phyloP scores from a whole-genome alignment of 2,329 filamentous ascomycete genomes.

The Sporothrix humicola region DNA sequence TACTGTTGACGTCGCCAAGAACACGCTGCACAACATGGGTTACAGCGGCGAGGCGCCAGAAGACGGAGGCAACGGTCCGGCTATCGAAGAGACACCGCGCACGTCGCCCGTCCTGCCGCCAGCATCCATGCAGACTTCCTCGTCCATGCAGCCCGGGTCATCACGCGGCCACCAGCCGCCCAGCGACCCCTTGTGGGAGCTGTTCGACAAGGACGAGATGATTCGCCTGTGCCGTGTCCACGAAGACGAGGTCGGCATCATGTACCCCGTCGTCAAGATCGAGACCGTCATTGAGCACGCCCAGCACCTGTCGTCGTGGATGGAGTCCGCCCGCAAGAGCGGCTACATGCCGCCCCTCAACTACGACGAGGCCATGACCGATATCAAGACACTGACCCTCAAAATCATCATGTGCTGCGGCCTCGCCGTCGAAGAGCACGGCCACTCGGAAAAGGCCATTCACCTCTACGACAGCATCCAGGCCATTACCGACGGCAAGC shows the following conservation, averaged over 20 bases:
- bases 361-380: constrained; percentile 50
- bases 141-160: constrained; percentile 37
- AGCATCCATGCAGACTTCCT: constrained; percentile 47
- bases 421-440: constrained; percentile 77
- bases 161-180: constrained; percentile 29
- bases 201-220: constrained; percentile 76
- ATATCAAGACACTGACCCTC: constrained; percentile 62
- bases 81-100: constrained; percentile 43
- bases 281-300: constrained; percentile 73
- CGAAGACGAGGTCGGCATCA: constrained; percentile 87
- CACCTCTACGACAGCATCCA: constrained; percentile 79
- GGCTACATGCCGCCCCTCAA: constrained; percentile 43
- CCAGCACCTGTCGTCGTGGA: constrained; percentile 71
- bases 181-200: constrained; percentile 77
- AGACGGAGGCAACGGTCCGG: constrained; percentile 55
- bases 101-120: constrained; percentile 46
- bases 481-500: constrained; percentile 68
- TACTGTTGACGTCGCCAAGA: constrained; percentile 84
- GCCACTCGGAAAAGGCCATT: constrained; percentile 75
- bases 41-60: constrained; percentile 70
- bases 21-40: constrained; percentile 86
- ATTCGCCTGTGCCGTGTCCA: constrained; percentile 78
- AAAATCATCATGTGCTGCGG: constrained; percentile 85
- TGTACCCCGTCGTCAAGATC: constrained; percentile 87
- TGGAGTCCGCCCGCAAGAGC: constrained; percentile 48